A percentile compares a stretch with the other conserved stretches of the same genome.
Evolutionary conservation across 176 grass and related monocot species (phyloP).

Genomic region (Thalia dealbata): DNA sequence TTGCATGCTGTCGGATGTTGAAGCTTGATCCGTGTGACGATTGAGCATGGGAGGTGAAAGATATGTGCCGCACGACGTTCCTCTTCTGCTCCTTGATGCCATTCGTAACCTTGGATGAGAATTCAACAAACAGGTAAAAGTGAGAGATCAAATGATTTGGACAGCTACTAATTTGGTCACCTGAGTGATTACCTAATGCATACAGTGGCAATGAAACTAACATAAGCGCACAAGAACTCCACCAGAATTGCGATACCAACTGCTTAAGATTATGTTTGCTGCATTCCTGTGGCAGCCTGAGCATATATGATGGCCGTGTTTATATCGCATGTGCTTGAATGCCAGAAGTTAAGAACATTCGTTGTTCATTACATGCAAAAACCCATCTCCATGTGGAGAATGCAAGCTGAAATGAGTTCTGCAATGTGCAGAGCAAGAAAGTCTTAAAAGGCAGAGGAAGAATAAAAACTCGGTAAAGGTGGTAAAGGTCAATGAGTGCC

Average conservation of each 20-base stretch:
- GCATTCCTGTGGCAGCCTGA: background rate
- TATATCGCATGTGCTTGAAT: background rate
- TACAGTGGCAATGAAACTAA: constrained; percentile 9
- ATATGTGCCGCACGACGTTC: background rate
- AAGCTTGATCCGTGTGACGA: background rate
- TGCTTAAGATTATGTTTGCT: constrained; percentile 5
- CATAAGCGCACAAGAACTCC: constrained; percentile 13
- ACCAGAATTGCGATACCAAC: background rate
- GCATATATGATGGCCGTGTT: background rate
- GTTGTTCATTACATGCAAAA: background rate
- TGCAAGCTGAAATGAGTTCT: constrained; percentile 18
- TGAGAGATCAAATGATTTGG: background rate
- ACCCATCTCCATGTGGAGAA: constrained; percentile 17
- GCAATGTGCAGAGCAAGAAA: background rate
- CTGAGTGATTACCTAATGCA: constrained; percentile 6
- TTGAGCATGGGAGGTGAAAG: background rate
- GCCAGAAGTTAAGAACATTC: background rate
- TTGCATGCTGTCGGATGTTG: background rate
- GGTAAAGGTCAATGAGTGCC: too few species aligned
- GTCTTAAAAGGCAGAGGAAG: background rate
- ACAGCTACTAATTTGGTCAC: background rate
- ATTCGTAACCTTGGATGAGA: constrained; percentile 3
- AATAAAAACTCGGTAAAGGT: too few species aligned
- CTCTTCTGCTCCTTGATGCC: background rate
- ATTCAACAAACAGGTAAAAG: background rate